Evolutionary conservation across 2,329 filamentous ascomycete genomes (phyloP).

Genomic region (Epichloe glyceriae): DNA sequence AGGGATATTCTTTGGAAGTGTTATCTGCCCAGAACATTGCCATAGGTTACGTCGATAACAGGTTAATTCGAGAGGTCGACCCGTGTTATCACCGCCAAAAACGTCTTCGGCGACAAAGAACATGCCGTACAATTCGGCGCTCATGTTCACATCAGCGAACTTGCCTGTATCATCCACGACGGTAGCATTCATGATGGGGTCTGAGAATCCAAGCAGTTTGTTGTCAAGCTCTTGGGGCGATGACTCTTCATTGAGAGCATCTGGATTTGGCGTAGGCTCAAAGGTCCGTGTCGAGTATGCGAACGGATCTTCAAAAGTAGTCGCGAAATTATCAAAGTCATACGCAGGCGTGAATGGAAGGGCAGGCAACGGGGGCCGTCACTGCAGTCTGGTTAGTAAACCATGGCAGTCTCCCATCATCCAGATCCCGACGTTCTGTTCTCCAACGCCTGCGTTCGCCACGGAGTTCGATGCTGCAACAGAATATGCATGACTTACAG

Average conservation of each 20-base stretch:
- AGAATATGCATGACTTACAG: constrained; percentile 30
- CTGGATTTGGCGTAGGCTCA: constrained; percentile 29
- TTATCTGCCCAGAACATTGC: constrained; percentile 83
- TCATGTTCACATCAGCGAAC: constrained; percentile 51
- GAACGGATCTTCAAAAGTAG: constrained; percentile 54
- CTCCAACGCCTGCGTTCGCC: neutral
- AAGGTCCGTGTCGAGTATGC: constrained; percentile 40
- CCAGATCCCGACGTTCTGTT: neutral
- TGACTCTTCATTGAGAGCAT: constrained; percentile 31
- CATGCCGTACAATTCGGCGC: constrained; percentile 73
- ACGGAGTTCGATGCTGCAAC: neutral
- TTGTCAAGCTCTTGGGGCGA: constrained; percentile 48
- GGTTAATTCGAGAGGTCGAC: constrained; percentile 65
- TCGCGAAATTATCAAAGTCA: constrained; percentile 47
- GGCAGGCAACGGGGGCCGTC: constrained; percentile 21
- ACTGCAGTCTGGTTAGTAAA: constrained; percentile 10
- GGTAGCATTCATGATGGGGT: constrained; percentile 44
- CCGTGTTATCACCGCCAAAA: constrained; percentile 46
- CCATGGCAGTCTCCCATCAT: neutral
- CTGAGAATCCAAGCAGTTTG: constrained; percentile 63
- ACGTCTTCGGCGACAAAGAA: constrained; percentile 79
- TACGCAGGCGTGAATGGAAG: constrained; percentile 46
- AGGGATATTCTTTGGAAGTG: constrained; percentile 58
- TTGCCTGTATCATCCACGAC: constrained; percentile 54
- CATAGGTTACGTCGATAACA: constrained; percentile 93